These are phyloP conservation scores for Phytophthora palmivora DNA, from an alignment of 352 stramenopile genomes.

Conservation along the genomic window DNA sequence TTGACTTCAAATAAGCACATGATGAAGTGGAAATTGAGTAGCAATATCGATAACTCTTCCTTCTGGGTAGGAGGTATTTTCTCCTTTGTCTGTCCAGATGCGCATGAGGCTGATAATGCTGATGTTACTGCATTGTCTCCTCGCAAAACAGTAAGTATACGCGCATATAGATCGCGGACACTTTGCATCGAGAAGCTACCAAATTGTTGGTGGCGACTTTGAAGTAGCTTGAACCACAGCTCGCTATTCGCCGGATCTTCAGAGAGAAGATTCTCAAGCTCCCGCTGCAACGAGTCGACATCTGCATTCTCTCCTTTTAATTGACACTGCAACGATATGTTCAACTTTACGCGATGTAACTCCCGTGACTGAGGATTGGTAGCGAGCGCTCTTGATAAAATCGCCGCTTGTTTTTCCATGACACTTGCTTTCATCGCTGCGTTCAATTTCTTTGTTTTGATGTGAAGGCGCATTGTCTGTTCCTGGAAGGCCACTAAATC, in stretches of 20 bases:
- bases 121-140: constrained; percentile 25
- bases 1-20: constrained; percentile 65
- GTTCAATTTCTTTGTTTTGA: constrained; percentile 32
- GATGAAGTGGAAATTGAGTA: constrained; percentile 58
- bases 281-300: constrained; percentile 35
- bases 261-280: constrained; percentile 64
- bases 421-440: constrained; percentile 40
- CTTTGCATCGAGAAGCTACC: constrained; percentile 71
- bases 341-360: constrained; percentile 59
- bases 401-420: constrained; percentile 68
- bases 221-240: constrained; percentile 69
- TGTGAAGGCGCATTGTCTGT: constrained; percentile 51
- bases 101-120: neutral
- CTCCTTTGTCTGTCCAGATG: neutral
- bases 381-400: constrained; percentile 72
- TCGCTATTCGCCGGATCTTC: constrained; percentile 51
- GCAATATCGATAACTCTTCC: constrained; percentile 22
- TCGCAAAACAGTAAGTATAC: constrained; percentile 60
- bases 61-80: neutral
- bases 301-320: constrained; percentile 24
- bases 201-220: constrained; percentile 67
- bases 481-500: constrained; percentile 82
- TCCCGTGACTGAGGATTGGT: constrained; percentile 48
- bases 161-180: constrained; percentile 74
- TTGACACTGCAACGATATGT: constrained; percentile 45